Evolutionary conservation across 23 red algal species (phyloP).

Genomic region (Gracilaria vermiculophylla): DNA sequence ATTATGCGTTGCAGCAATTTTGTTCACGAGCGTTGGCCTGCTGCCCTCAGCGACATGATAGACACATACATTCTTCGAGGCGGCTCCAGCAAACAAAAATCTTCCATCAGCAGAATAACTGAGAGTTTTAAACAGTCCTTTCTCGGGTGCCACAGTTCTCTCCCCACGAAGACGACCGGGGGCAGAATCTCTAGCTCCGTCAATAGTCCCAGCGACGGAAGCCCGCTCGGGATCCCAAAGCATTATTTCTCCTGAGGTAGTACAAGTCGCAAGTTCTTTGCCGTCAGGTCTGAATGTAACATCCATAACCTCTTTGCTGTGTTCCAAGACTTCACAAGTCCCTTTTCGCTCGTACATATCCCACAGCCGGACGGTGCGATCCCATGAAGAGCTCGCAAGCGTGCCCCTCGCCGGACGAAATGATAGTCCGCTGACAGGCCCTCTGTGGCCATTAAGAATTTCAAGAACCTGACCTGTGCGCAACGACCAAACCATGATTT

Average conservation of each 20-base stretch:
- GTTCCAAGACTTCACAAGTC: conserved; percentile 63
- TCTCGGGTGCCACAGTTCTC: conserved; percentile 54
- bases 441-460: conserved; percentile 83
- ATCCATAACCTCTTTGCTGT: conserved; percentile 86
- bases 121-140: conserved; percentile 57
- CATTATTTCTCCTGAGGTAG: conserved; percentile 70
- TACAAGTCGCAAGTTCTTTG: conserved; percentile 74
- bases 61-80: conserved; percentile 66
- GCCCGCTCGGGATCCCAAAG: conserved; percentile 79
- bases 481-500: conserved; percentile 89
- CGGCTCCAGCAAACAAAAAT: conserved; percentile 87
- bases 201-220: conserved; percentile 71
- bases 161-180: conserved; percentile 58
- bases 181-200: conserved; percentile 83
- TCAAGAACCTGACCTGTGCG: conserved; percentile 90
- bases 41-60: conserved; percentile 63
- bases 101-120: conserved; percentile 88
- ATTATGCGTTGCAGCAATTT: conserved; percentile 71
- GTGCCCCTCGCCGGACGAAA: conserved; percentile 66
- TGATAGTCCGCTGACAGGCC: conserved; percentile 49
- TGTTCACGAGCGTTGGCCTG: conserved; percentile 49
- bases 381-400: conserved; percentile 91
- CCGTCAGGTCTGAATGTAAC: conserved; percentile 89
- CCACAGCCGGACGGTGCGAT: conserved; percentile 92
- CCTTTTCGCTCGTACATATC: conserved; percentile 86